A percentile compares a stretch with the other conserved stretches of the same genome.
These are phyloP conservation scores for Xylaria scruposa DNA, from an alignment of 495 filamentous ascomycete genomes.

Conservation along the genomic window DNA sequence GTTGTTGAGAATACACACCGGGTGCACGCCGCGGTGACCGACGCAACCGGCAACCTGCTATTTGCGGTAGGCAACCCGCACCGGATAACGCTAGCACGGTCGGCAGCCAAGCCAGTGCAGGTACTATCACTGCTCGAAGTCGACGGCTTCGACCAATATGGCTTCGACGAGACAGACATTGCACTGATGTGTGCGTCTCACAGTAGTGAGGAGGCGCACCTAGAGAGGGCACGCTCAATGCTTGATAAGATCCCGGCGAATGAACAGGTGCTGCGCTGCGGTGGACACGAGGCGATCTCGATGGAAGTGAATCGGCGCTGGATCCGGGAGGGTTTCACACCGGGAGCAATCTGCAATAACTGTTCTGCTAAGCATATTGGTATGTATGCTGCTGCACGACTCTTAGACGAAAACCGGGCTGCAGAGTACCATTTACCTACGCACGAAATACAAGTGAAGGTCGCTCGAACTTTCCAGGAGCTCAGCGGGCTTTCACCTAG, in stretches of 20 bases:
- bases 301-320: not conserved
- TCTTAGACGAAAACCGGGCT: not conserved
- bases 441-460: not conserved
- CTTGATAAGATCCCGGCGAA: not conserved
- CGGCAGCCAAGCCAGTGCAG: not conserved
- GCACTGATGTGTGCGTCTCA: no score
- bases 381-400: not conserved
- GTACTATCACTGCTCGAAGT: not conserved
- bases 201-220: no score
- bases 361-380: not conserved
- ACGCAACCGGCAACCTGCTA: not conserved
- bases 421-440: not conserved
- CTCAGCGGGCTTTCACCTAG: not conserved
- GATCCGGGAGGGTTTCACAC: not conserved
- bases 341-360: not conserved
- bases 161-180: not conserved
- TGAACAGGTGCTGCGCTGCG: not conserved
- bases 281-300: not conserved
- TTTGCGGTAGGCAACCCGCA: not conserved
- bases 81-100: no score
- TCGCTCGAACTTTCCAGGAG: not conserved
- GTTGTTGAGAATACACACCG: not conserved
- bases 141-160: not conserved
- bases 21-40: not conserved
- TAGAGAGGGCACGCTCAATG: no score